Conservation (phyloP, 306 rosid species). For the Pueraria montana region DNA sequence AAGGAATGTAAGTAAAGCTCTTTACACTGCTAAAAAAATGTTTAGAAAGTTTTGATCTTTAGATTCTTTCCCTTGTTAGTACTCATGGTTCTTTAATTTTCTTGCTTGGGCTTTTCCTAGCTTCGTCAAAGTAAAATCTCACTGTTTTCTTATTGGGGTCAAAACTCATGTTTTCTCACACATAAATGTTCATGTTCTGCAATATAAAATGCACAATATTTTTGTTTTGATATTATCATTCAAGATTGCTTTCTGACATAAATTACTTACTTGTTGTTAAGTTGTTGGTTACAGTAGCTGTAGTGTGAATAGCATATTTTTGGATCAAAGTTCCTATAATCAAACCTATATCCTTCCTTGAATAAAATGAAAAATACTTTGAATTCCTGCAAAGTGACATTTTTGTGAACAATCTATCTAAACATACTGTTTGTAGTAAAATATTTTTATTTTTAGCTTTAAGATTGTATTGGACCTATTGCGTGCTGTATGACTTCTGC, state of each 20-base stretch:
- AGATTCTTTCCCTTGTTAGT: slow-evolving; percentile 19
- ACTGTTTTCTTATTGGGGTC: slow-evolving; percentile 15
- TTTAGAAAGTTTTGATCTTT: not conserved
- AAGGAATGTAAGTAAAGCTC: slow-evolving; percentile 72
- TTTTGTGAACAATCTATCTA: not conserved
- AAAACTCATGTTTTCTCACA: slow-evolving; percentile 13
- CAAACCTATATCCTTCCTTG: not conserved
- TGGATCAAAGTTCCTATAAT: not conserved
- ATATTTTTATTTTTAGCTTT: not conserved
- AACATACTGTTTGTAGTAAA: slow-evolving; percentile 19
- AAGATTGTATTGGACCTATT: not conserved
- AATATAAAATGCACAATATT: slow-evolving; percentile 10
- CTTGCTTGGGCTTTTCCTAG: too few relatives aligned
- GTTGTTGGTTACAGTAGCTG: slow-evolving; percentile 1
- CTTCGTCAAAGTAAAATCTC: too few relatives aligned
- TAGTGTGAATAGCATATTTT: slow-evolving; percentile 26
- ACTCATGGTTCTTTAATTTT: not conserved
- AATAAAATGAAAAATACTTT: slow-evolving; percentile 26
- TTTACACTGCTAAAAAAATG: not conserved
- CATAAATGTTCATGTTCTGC: slow-evolving; percentile 15
- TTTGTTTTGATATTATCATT: not conserved
- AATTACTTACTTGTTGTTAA: slow-evolving; percentile 10
- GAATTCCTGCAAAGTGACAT: not conserved
- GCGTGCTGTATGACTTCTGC: not conserved
- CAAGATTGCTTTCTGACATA: slow-evolving; percentile 17